phyloP scores from a whole-genome alignment of 805 yeast species.

The Suhomyces tanzawaensis region DNA sequence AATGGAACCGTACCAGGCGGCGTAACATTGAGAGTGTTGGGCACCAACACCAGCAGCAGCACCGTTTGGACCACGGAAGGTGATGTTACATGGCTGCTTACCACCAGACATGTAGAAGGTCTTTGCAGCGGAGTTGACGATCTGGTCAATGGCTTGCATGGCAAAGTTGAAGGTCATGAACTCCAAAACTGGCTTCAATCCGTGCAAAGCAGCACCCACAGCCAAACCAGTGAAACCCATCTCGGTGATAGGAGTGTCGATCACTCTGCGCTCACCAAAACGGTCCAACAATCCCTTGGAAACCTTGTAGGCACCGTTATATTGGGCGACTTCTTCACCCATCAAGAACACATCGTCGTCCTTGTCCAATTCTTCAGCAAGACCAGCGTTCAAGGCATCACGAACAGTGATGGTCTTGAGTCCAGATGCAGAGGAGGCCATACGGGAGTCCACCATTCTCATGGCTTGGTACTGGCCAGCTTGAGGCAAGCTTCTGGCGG shows the following conservation, averaged over 20 bases:
- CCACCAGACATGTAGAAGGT: conserved; percentile 99
- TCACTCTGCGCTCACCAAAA: conserved; percentile 89
- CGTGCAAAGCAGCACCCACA: conserved; percentile 95
- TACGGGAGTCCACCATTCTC: conserved; percentile 31
- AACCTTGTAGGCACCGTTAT: conserved; percentile 98
- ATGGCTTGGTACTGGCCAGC: conserved; percentile 36
- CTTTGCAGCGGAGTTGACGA: conserved; percentile 97
- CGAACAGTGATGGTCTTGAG: conserved; percentile 79
- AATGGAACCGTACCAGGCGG: conserved; percentile 97
- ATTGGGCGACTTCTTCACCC: conserved; percentile 99
- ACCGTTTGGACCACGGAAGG: conserved; percentile 99
- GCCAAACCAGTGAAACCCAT: conserved; percentile 97
- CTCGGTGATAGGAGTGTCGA: conserved; percentile 98
- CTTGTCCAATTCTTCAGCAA: conserved; percentile 96
- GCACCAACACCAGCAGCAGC: conserved; percentile 99
- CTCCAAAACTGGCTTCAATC: conserved; percentile 94
- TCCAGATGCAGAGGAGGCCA: conserved; percentile 50
- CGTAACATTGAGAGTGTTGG: conserved; percentile 97
- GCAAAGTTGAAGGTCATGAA: conserved; percentile 99
- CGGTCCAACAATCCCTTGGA: conserved; percentile 93
- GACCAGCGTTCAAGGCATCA: conserved; percentile 92
- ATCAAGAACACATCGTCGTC: conserved; percentile 91
- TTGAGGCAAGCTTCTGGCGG: conserved; percentile 20
- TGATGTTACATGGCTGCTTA: conserved; percentile 93
- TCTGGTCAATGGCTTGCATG: conserved; percentile 99